Conservation (phyloP, 345 rosid genomes). For the Hypericum androsaemum region DNA sequence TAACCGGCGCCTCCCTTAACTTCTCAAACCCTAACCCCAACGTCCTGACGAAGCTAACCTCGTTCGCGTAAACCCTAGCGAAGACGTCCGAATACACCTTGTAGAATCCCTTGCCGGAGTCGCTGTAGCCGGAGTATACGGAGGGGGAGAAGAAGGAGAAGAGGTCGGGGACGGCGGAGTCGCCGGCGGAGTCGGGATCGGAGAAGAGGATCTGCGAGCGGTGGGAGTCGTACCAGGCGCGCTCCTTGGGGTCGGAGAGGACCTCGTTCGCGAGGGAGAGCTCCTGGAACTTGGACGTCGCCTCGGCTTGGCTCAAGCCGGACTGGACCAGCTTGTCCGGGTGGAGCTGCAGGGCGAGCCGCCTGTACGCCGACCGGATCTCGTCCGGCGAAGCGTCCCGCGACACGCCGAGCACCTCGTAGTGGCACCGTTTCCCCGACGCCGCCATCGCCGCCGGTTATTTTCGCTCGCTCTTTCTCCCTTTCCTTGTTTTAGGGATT, state of each 20-base stretch:
- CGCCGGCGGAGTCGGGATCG: constrained; percentile 30
- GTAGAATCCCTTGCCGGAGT: constrained; percentile 68
- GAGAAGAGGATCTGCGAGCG: constrained; percentile 93
- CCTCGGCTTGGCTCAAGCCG: constrained; percentile 60
- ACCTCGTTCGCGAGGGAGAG: constrained; percentile 78
- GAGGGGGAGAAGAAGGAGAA: constrained; percentile 71
- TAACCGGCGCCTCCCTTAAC: constrained; percentile 64
- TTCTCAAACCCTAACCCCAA: constrained; percentile 49
- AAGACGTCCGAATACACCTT: constrained; percentile 75
- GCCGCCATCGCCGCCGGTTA: constrained; percentile 16
- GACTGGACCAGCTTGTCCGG: constrained; percentile 93
- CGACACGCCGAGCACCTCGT: constrained; percentile 63
- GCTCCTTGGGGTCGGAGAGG: constrained; percentile 80
- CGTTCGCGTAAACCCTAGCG: constrained; percentile 46
- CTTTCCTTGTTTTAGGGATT: too few relatives aligned
- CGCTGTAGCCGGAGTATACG: constrained; percentile 58
- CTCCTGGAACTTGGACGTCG: constrained; percentile 91
- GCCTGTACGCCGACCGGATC: constrained; percentile 69
- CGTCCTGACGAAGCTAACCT: constrained; percentile 46
- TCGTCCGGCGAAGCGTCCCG: constrained; percentile 63
- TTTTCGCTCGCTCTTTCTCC: too few relatives aligned
- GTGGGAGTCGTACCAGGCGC: constrained; percentile 91
- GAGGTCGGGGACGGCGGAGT: constrained; percentile 50
- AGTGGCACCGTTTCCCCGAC: constrained; percentile 75
- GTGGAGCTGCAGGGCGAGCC: constrained; percentile 83